phyloP scores from a whole-genome alignment of 1,139 yeast genomes.

The Diutina ranongensis region DNA sequence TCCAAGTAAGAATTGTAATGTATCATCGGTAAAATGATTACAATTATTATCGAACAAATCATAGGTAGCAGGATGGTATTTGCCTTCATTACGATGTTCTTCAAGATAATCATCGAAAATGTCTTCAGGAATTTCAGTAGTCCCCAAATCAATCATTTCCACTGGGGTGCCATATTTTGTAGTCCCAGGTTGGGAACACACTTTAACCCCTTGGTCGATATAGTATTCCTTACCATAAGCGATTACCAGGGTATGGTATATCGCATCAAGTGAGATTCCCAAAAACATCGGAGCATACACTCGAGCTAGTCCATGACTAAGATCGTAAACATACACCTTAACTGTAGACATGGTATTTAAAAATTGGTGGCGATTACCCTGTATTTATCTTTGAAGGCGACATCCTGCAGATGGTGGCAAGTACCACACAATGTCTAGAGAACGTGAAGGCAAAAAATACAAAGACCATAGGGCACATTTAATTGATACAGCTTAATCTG shows the following conservation, averaged over 20 bases:
- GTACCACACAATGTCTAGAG: too few relatives aligned
- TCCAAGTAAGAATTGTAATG: slow-evolving; percentile 50
- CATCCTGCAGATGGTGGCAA: neutral
- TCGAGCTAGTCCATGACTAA: slow-evolving; percentile 38
- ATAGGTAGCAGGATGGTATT: slow-evolving; percentile 38
- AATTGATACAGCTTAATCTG: too few relatives aligned
- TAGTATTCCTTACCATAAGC: slow-evolving; percentile 43
- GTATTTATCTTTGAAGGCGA: neutral
- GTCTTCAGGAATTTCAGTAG: neutral
- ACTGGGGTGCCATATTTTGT: slow-evolving; percentile 53
- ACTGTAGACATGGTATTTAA: slow-evolving; percentile 15
- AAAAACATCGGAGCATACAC: slow-evolving; percentile 31
- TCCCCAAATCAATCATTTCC: slow-evolving; percentile 43
- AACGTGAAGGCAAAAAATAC: too few relatives aligned
- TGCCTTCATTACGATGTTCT: slow-evolving; percentile 14
- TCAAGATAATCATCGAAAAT: slow-evolving; percentile 10
- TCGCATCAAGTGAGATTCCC: slow-evolving; percentile 43
- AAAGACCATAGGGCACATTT: too few relatives aligned
- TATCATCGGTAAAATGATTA: slow-evolving; percentile 52
- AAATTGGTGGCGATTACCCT: neutral
- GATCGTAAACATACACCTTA: slow-evolving; percentile 53
- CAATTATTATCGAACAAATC: slow-evolving; percentile 58
- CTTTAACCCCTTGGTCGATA: slow-evolving; percentile 50
- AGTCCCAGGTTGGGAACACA: slow-evolving; percentile 30
- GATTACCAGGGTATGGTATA: slow-evolving; percentile 59